These are phyloP conservation scores for Tieghemiomyces parasiticus DNA, from an alignment of 192 early-diverging fungal genomes.

Conservation along the genomic window DNA sequence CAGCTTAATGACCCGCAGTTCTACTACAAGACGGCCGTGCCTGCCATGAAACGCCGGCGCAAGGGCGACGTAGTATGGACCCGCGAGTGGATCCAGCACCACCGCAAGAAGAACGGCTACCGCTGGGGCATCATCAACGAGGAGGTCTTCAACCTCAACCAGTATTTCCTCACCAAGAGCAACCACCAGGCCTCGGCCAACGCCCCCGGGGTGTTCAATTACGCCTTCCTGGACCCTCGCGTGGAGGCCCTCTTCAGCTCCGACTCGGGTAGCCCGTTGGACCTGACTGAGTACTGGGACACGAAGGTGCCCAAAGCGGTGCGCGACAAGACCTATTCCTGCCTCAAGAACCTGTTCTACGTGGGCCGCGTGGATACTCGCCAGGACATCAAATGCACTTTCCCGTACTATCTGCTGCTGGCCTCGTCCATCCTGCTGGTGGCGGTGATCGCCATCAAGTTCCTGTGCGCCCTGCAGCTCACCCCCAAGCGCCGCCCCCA, in stretches of 20 bases:
- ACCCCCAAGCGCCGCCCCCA: conserved; percentile 55
- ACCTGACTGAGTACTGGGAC: conserved; percentile 37
- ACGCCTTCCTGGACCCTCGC: conserved; percentile 36
- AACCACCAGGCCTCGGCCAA: conserved; percentile 26
- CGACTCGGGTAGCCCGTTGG: conserved; percentile 31
- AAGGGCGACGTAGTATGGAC: conserved; percentile 45
- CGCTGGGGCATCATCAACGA: conserved; percentile 43
- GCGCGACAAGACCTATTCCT: conserved; percentile 33
- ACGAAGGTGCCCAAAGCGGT: conserved; percentile 20
- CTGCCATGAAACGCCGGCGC: conserved; percentile 1
- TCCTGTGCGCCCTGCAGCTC: conserved; percentile 65
- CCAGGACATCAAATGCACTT: conserved; percentile 54
- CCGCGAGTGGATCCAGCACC: conserved; percentile 27
- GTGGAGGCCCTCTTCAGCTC: conserved; percentile 45
- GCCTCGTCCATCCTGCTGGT: conserved; percentile 60
- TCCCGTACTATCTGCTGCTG: conserved; percentile 76
- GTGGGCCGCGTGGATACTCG: conserved; percentile 69
- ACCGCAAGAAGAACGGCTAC: conserved; percentile 25
- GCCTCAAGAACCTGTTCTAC: conserved; percentile 74
- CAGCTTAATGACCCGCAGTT: conserved; percentile 16
- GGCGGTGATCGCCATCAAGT: conserved; percentile 65
- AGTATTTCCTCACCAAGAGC: conserved; percentile 35
- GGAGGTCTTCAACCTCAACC: conserved; percentile 44
- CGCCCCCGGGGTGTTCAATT: conserved; percentile 23
- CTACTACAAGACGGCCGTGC: not conserved